A percentile compares a stretch with the other conserved stretches of the same genome.
Evolutionary conservation across 2,329 filamentous ascomycete genomes (phyloP).

Genomic region (Parastagonospora avenae): DNA sequence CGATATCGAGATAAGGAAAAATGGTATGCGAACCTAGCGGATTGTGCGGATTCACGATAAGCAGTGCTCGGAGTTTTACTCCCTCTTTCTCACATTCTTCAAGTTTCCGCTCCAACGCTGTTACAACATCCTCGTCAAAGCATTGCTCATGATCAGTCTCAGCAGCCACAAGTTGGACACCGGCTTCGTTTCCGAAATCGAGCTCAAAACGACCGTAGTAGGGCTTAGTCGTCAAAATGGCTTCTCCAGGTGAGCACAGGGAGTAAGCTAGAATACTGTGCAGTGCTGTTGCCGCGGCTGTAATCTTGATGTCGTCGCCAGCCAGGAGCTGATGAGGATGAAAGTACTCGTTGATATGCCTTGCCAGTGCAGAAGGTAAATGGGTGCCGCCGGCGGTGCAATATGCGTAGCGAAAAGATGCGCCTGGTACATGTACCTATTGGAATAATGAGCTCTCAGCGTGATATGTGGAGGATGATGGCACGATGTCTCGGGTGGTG

Average conservation of each 20-base stretch:
- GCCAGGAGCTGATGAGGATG: conserved; percentile 28
- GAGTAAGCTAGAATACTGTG: conserved; percentile 52
- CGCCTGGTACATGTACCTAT: conserved; percentile 42
- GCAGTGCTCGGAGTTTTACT: conserved; percentile 48
- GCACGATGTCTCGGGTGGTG: neutral
- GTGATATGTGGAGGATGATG: neutral
- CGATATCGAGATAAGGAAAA: neutral
- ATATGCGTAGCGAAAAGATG: conserved; percentile 49
- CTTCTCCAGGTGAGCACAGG: conserved; percentile 53
- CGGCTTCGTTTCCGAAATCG: conserved; percentile 55
- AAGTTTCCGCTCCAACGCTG: conserved; percentile 48
- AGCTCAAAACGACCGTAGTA: conserved; percentile 56
- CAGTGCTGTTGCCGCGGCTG: conserved; percentile 50
- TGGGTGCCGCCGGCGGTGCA: conserved; percentile 41
- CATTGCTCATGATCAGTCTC: conserved; percentile 23
- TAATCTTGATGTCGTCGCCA: conserved; percentile 46
- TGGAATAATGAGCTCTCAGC: neutral
- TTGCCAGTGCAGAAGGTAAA: conserved; percentile 49
- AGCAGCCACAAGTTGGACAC: conserved; percentile 14
- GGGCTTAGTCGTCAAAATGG: conserved; percentile 53
- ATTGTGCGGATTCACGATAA: conserved; percentile 60
- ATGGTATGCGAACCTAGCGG: conserved; percentile 46
- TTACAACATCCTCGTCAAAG: conserved; percentile 21
- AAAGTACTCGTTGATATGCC: conserved; percentile 49
- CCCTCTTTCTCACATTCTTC: conserved; percentile 38